Percentiles rank a stretch among this genome's conserved stretches.
Evolutionary conservation across 768 basidiomycete species (phyloP).

Genomic region (Lactifluus echinatus): DNA sequence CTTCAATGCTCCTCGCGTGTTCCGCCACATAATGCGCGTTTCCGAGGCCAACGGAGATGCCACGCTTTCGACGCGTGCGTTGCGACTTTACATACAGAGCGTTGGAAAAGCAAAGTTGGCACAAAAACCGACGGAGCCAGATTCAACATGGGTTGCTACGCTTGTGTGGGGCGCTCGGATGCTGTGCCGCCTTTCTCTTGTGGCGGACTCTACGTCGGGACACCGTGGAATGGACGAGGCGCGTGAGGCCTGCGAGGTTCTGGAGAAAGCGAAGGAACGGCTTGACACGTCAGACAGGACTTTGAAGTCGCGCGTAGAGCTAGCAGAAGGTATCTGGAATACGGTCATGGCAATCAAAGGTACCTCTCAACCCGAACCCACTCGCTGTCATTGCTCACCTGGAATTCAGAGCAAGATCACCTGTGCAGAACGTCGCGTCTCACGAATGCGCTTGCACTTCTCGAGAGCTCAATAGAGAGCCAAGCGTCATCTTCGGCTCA

Average conservation of each 20-base stretch:
- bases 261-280: slow-evolving; percentile 53
- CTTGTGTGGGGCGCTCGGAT: slow-evolving; percentile 71
- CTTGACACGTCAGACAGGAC: slow-evolving; percentile 41
- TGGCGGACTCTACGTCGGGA: slow-evolving; percentile 13
- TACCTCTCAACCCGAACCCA: slow-evolving; percentile 23
- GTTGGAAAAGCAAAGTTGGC: slow-evolving; percentile 78
- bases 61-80: slow-evolving; percentile 59
- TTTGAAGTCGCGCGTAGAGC: slow-evolving; percentile 48
- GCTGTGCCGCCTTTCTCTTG: slow-evolving; percentile 48
- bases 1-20: slow-evolving; percentile 81
- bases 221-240: slow-evolving; percentile 43
- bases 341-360: slow-evolving; percentile 65
- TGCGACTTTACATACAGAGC: slow-evolving; percentile 76
- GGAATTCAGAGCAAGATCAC: slow-evolving; percentile 53
- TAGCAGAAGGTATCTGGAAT: slow-evolving; percentile 69
- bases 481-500: slow-evolving; percentile 49
- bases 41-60: slow-evolving; percentile 53
- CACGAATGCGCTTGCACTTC: slow-evolving; percentile 43
- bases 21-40: slow-evolving; percentile 77
- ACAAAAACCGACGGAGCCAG: slow-evolving; percentile 48
- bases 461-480: slow-evolving; percentile 39
- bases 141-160: slow-evolving; percentile 67
- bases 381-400: neutral
- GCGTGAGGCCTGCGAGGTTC: slow-evolving; percentile 49
- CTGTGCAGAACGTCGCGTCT: slow-evolving; percentile 52